Evolutionary conservation across 208 protist species (phyloP), one percentile per base, ranked within the genome.

Genomic region (Trypanosoma theileri): DNA sequence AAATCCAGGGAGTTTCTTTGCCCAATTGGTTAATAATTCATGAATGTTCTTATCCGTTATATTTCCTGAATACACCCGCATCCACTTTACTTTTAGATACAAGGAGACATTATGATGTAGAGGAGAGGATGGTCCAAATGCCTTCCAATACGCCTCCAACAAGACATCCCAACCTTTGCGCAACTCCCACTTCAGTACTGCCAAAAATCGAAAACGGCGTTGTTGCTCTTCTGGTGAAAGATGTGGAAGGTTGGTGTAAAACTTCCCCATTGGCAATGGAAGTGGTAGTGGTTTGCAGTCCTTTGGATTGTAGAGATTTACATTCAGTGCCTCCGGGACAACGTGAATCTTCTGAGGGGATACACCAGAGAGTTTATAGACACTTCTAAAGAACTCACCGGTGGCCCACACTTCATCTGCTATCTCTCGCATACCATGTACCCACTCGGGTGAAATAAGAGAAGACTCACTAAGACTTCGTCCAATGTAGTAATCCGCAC

Each of bases 91-190:
- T 28, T 61, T 69, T 9, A 61, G 3, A 28, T 69, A 69, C 22
- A 61, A 54, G 4, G 64, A 54, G 12, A 53, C 54, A 11, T 61
- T 52, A 35, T 69, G 35, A 26, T 69, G 64, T 21, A 73, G 50
- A 26, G 75, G 68, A 17, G 80, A 70, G 2, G 10, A 12, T 22
- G 69, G 62, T 9, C 73, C 66, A 66, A 90, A 90, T 2, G 80
- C 81, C 42, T 66, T 59, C 66, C 64, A 85, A 66, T 87, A 92
- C 19, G 82, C 82, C 12, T 45, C 52, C 3, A 92, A 67, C 41
- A 92, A 66, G 17, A 86, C 52, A 50, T 90, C 81, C 79, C 84
- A 84, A 10, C 82, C 84, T 65, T 90, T 92, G 9, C 84, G 71
- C 21, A 24, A 21, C 55, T 90, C 86, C 81, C 79, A 90, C 71